Conservation (phyloP, 1,284 basidiomycete genomes). For the Ganoderma lingzhi region DNA sequence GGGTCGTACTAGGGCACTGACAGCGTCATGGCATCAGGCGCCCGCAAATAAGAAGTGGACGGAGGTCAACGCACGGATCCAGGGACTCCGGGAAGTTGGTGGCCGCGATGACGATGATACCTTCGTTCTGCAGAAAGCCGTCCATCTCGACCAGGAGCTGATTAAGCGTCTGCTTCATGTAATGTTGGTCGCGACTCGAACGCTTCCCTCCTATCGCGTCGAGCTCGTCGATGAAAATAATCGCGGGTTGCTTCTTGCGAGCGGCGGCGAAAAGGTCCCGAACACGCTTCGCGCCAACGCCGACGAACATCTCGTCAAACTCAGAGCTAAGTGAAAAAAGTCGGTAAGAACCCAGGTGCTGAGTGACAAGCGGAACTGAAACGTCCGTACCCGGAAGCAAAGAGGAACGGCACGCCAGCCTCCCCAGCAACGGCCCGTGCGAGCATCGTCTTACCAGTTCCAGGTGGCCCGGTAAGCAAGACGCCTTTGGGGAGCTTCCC, state of each 20-base stretch:
- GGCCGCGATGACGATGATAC: constrained; percentile 93
- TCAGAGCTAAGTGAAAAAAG: constrained; percentile 70
- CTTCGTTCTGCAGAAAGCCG: constrained; percentile 91
- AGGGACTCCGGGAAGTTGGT: constrained; percentile 95
- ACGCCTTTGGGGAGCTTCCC: constrained; percentile 94
- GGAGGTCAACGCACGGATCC: constrained; percentile 69
- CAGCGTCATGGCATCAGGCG: constrained; percentile 10
- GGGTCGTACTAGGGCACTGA: constrained; percentile 83
- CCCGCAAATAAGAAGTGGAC: background rate
- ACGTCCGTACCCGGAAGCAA: constrained; percentile 74
- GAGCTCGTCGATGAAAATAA: constrained; percentile 95
- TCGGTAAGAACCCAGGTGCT: background rate
- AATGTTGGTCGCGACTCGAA: constrained; percentile 86
- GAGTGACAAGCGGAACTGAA: background rate
- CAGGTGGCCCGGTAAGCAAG: constrained; percentile 87
- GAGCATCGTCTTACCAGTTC: constrained; percentile 97
- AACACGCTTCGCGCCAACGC: constrained; percentile 95
- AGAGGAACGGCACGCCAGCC: constrained; percentile 94
- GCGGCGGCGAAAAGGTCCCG: constrained; percentile 96
- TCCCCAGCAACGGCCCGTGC: constrained; percentile 97
- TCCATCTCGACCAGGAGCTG: constrained; percentile 96
- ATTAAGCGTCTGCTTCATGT: constrained; percentile 93
- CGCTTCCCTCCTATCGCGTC: constrained; percentile 96
- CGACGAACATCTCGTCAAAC: constrained; percentile 98
- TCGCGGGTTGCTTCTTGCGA: constrained; percentile 93